Evolutionary conservation across 1,284 basidiomycete species (phyloP), one percentile per base, ranked within the genome.

Genomic region (Cutaneotrichosporon spelunceum): DNA sequence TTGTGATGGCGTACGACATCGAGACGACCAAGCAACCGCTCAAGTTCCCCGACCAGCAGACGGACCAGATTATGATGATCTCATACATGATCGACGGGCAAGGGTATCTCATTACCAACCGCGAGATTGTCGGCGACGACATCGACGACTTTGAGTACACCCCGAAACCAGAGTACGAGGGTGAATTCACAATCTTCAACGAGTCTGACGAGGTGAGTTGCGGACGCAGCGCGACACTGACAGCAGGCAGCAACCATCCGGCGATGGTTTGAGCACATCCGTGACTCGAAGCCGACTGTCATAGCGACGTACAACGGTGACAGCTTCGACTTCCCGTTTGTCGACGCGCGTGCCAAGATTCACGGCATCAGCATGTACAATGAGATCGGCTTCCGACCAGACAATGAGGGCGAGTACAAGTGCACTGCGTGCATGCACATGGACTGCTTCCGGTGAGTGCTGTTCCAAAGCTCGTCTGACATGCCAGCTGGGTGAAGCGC

Each of bases 51-150:
- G 96, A 99, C 81, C 90, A 93, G 69, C 87, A 88, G 13, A 88
- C 90, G 23, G 96, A 99, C 81, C 93, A 96, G 75, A 92, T 99
- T 71, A 99, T 99, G 95, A 99, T 99, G 96, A 99, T 99, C 68
- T 99, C 96, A 48, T 77, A 77, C 66, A 76, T 78, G 76, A 77
- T 78, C 48, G 75, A 77, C 50, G 74, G 72, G 1, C 91, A 98
- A 76, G 96, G 96, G 0, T 99, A 90, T 73, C 85, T 99, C 65
- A 98, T 99, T 78, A 98, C 93, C 23, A 99, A 99, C 72, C 85
- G 96, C 53, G 95, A 99, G 69, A 97, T 99, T 58, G 93, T 99
- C 63, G 88, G 89, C 64, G 93, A 99, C 75, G 93, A 99, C 75
- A 98, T 99, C 64, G 93, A 96, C 45, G 90, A 99, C 76, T 99